Conservation (phyloP, 257 asterid species). For the Nemophila menziesii region DNA sequence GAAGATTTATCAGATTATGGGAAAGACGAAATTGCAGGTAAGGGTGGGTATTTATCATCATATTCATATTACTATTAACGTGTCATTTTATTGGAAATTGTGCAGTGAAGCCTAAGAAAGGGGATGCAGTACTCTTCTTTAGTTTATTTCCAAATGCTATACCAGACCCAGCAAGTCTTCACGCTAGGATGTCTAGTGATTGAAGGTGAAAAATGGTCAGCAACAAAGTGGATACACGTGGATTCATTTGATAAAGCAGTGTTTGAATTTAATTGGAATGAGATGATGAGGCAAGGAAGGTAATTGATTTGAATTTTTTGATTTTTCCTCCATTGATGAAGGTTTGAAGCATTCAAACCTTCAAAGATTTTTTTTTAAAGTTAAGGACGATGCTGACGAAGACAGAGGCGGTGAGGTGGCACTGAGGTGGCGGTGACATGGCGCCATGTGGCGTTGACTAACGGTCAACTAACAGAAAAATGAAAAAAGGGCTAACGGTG, state of each 20-base stretch:
- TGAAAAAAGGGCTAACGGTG: too few relatives aligned
- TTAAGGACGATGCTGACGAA: too few relatives aligned
- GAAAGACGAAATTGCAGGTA: slow-evolving; percentile 80
- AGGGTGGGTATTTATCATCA: slow-evolving; percentile 11
- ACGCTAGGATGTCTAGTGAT: slow-evolving; percentile 92
- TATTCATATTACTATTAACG: slow-evolving; percentile 2
- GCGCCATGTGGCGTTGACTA: too few relatives aligned
- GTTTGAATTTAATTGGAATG: too few relatives aligned
- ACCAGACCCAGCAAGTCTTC: slow-evolving; percentile 74
- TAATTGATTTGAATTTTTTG: too few relatives aligned
- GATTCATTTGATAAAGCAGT: slow-evolving; percentile 69
- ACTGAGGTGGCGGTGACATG: too few relatives aligned
- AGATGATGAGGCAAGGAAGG: too few relatives aligned
- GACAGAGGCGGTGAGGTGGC: too few relatives aligned
- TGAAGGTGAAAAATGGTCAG: slow-evolving; percentile 97
- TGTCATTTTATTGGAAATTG: slow-evolving; percentile 4
- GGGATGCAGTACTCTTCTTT: slow-evolving; percentile 87
- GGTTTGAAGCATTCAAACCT: too few relatives aligned
- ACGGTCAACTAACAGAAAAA: too few relatives aligned
- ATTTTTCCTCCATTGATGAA: too few relatives aligned
- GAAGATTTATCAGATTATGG: slow-evolving; percentile 72
- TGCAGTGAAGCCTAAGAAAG: slow-evolving; percentile 83
- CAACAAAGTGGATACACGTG: slow-evolving; percentile 96
- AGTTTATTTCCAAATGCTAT: slow-evolving; percentile 64
- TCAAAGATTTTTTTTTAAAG: too few relatives aligned